Evolutionary conservation across 2,329 filamentous ascomycete species (phyloP).

Genomic region (Ascochyta viciae-villosae): DNA sequence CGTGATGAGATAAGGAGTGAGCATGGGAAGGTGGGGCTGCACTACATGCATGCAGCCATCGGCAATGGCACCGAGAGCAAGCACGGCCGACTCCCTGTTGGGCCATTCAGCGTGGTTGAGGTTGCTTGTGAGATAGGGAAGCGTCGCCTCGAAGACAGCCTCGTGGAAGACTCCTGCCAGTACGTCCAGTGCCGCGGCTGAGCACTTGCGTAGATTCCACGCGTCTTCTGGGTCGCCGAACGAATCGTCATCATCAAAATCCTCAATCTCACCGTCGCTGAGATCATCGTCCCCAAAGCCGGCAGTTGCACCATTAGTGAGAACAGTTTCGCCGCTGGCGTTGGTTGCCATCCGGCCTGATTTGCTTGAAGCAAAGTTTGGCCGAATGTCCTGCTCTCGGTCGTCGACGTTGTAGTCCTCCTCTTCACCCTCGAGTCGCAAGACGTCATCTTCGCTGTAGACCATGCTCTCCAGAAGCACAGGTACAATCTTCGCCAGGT

Average conservation of each 20-base stretch:
- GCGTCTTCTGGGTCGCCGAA: conserved; percentile 81
- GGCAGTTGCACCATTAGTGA: conserved; percentile 54
- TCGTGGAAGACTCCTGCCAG: conserved; percentile 90
- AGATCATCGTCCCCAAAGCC: conserved; percentile 66
- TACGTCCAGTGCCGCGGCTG: conserved; percentile 91
- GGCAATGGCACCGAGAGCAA: conserved; percentile 92
- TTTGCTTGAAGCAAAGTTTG: conserved; percentile 81
- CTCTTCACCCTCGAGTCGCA: conserved; percentile 76
- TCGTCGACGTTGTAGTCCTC: conserved; percentile 93
- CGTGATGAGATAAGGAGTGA: conserved; percentile 88
- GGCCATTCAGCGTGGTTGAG: conserved; percentile 89
- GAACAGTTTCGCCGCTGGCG: conserved; percentile 50
- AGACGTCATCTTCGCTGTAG: conserved; percentile 92
- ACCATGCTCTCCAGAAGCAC: conserved; percentile 94
- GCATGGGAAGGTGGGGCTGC: conserved; percentile 85
- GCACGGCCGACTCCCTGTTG: conserved; percentile 89
- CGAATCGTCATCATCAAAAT: conserved; percentile 74
- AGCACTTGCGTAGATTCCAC: conserved; percentile 97
- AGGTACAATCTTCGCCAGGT: conserved; percentile 84
- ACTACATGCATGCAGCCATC: conserved; percentile 93
- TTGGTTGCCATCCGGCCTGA: conserved; percentile 65
- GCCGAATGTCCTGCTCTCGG: conserved; percentile 87
- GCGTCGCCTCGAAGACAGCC: conserved; percentile 86
- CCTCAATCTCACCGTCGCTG: conserved; percentile 87
- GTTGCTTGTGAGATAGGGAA: conserved; percentile 91